Percentiles rank a stretch among this genome's conserved stretches.
phyloP scores from a whole-genome alignment of 2,329 filamentous ascomycete genomes.

The Trichoderma cornu-damae region DNA sequence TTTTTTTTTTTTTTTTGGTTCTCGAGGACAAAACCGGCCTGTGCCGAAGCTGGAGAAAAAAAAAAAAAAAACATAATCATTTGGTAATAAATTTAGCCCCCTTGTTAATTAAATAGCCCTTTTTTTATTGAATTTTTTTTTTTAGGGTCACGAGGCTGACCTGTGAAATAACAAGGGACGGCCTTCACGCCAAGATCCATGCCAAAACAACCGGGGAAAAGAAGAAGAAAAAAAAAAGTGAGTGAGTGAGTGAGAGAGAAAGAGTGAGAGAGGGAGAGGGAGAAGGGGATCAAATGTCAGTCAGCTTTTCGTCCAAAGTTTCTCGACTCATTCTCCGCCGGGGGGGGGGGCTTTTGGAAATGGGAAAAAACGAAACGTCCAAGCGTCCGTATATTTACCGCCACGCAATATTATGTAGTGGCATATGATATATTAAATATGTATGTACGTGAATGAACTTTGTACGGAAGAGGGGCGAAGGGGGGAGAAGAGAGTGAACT shows the following conservation, averaged over 20 bases:
- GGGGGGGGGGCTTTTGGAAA: too few species aligned
- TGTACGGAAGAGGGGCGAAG: background rate
- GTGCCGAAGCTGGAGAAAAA: background rate
- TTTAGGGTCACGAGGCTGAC: slow-evolving; percentile 4
- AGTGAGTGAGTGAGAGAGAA: background rate
- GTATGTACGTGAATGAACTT: too few species aligned
- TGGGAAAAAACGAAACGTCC: too few species aligned
- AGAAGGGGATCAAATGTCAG: too few species aligned
- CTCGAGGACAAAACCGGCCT: background rate
- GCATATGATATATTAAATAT: too few species aligned
- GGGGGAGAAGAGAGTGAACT: background rate
- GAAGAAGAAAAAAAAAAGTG: background rate
- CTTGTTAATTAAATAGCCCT: too few species aligned
- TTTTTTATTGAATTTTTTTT: too few species aligned
- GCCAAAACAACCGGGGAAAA: background rate
- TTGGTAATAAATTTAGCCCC: slow-evolving; percentile 8
- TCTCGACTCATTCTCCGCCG: too few species aligned
- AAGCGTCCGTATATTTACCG: too few species aligned
- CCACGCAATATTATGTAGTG: too few species aligned
- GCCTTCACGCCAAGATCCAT: background rate
- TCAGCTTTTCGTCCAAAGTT: too few species aligned
- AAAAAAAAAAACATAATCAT: background rate
- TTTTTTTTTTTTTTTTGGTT: background rate
- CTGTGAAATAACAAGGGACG: slow-evolving; percentile 11
- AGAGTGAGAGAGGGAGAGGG: background rate